Base-by-base conservation (phyloP, 106 monocot species). In the Alisma plantagoaquatica region DNA sequence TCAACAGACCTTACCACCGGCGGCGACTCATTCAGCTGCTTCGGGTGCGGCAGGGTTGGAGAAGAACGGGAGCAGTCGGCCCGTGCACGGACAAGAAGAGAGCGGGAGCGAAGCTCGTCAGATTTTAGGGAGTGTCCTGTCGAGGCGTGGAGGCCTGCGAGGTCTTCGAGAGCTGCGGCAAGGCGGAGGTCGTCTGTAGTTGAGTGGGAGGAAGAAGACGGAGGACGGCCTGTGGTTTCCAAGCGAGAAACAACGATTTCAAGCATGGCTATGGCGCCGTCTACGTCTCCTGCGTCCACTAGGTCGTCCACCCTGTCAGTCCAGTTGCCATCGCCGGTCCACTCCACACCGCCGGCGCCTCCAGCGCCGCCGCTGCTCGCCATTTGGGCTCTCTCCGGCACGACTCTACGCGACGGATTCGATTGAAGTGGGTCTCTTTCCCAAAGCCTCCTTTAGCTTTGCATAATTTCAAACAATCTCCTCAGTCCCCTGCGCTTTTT, bases 261-360 rank as follows among this genome's bases (percentile, higher is more conserved):
- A 26, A 83, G 70, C 1, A 76, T 22, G 17, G 73, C 65, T 43
- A 83, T 64, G 11, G 73, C 83, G 28, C 61, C 73, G 2, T 77
- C 80, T 16, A 77, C 54, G 57, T 80, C 77, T 4, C 77, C 80
- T 22, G 15, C 10, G 29, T 82, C 87, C 14, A 75, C 58, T 4
- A 82, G 61, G 43, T 82, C 77, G 48, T 84, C 77, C 8, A 84
- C 71, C 26, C 55, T 43, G 16, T 74, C 74, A 53, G 66, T 77
- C 89, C 76, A 80, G 28, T 33, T 25, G 23, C 29, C 24, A n/a
- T 20, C 20, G 24, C n/a, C 22, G 50, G 29, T 53, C 12, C 14
- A 0, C 9, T 29, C 28, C 10, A 4, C 29, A n/a, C 35, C 53
- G 7, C 45, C 51, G 10, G 19, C 41, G 21, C 46, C 64, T n/a